Base-by-base conservation (phyloP, 768 basidiomycete genomes). In the Rhodotorula diobovata region DNA sequence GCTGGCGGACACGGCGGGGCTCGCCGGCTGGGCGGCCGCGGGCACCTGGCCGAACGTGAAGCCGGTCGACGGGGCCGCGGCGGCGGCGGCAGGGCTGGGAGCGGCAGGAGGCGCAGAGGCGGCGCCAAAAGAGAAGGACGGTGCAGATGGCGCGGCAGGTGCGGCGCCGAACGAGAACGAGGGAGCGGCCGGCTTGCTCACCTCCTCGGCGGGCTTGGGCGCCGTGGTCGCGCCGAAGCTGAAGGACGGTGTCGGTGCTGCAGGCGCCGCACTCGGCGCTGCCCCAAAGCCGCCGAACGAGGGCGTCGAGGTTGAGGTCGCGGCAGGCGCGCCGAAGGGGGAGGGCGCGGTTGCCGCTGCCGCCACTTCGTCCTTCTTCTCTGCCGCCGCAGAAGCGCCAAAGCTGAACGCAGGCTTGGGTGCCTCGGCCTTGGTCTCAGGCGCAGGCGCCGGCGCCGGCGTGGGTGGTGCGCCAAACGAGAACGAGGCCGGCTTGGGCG, bases 161-260 rank as follows among this genome's bases (percentile, higher is more conserved):
- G 58, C 1, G 15, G 41, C 41, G 58, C 48, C 45, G 60, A 61
- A 61, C 23, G 61, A 62, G 48, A 62, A 62, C 11, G 48, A 10
- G 16, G 61, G 7, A 7, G 61, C 35, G 46, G 48, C 25, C 1
- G 60, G 20, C 4, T 18, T 34, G 61, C 8, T 23, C 21, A 39
- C 37, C 34, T 41, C 28, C 14, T 53, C 51, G 41, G 9, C 30
- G 4, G 61, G 32, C 30, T 34, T 25, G 25, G 61, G 6, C 12
- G 60, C 11, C 11, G 56, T 7, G 12, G 56, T 3, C 4, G 35
- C 28, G 48, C 60, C 60, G 45, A 59, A 59, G 4, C n/a, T 43
- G 58, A 59, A 43, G 4, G 58, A 41, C 16, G 58, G 2, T 0
- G 59, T 25, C 25, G 37, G 23, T 16, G 34, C 37, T 0, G 28